Evolutionary conservation across 768 basidiomycete genomes (phyloP), one percentile per base, ranked within the genome.

Genomic region (Phaeolepiota aurea): DNA sequence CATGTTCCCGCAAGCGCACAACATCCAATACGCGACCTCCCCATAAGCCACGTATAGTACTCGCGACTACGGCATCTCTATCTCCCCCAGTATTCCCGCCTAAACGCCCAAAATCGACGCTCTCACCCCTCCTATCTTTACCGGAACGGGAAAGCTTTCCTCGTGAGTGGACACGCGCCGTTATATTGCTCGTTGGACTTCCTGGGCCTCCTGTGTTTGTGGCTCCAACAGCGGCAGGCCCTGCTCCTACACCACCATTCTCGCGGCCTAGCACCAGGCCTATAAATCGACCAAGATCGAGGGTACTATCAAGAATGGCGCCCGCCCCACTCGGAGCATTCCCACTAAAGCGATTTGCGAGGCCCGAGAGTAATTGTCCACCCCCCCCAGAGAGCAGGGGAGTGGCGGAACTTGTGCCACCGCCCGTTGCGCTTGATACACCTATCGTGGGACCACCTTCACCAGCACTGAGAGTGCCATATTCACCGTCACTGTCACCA

Each of bases 231-330:
- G 7, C 25, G 25, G 25, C 25, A n/a, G 7, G 7, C 25, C 23
- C 28, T 25, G 19, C 41, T 36, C 40, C 50, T 37, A 12, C 40
- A 32, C 42, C 52, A 18, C 38, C 33, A 31, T 31, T 37, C 37
- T 42, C 38, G 32, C 43, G 35, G 21, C 44, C 65, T 30, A 68
- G 46, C 5, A 79, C 54, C 23, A 65, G 57, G 37, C 58, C 62
- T 32, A 79, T 69, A 48, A 87, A 72, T 9, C 52, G 54, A 3
- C 59, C 66, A 31, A 87, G 52, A 48, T 86, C 79, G 5, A 65
- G 52, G 5, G 72, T 76, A 21, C 69, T 61, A 10, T 65, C 65
- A 23, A 68, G 48, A n/a, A 77, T 55, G 37, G 61, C 57, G 3
- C 62, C 68, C 1, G 69, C 64, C 35, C 54, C 45, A 40, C 52